Base-by-base conservation (phyloP, 2,329 filamentous ascomycete genomes). In the Tolypocladium inflatum region DNA sequence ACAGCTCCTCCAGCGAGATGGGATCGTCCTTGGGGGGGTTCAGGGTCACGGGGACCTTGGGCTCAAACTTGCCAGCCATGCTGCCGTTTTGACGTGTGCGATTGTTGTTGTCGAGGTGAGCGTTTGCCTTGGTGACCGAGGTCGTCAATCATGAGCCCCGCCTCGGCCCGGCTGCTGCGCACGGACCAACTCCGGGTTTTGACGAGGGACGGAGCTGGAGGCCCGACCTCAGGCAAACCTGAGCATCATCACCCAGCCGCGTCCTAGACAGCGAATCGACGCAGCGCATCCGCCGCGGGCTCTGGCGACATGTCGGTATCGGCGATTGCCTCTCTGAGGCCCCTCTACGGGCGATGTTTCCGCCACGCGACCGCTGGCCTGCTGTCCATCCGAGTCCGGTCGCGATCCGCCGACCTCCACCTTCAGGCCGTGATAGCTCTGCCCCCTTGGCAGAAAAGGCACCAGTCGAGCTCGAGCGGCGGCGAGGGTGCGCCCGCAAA, bases 21-120 rank as follows among this genome's bases (percentile, higher is more conserved):
- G 83, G 82, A 67, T 97, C 92, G 69, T 91, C 82, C 76, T 95
- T 97, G 17, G 94, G 94, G 42, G 91, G 87, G 59, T 88, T 80
- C 59, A 99, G 83, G 58, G 86, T 76, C 60, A 94, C 87, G 3
- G 89, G 82, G 35, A 78, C 76, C 74, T 94, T 95, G 50, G 91
- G 90, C 70, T 89, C 87, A 67, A 95, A 95, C 65, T 83, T 87
- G 62, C 80, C 82, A 60, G 79, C 71, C 82, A 85, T 86, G 61
- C 30, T 57, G 52, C 23, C 38, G 23, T n/a, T 50, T 33, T 2
- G 5, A 8, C 26, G 17, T 9, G 45, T 19, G 26, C 9, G 45
- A 37, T n/a, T n/a, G 48, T 37, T 37, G 48, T 35, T 52, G 48
- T 52, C 48, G 19, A 37, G 48, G 19, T 37, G 48, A 33, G 45